These are phyloP conservation scores for Amylocarpus encephaloides DNA, from an alignment of 2,329 filamentous ascomycete species.

Conservation along the genomic window DNA sequence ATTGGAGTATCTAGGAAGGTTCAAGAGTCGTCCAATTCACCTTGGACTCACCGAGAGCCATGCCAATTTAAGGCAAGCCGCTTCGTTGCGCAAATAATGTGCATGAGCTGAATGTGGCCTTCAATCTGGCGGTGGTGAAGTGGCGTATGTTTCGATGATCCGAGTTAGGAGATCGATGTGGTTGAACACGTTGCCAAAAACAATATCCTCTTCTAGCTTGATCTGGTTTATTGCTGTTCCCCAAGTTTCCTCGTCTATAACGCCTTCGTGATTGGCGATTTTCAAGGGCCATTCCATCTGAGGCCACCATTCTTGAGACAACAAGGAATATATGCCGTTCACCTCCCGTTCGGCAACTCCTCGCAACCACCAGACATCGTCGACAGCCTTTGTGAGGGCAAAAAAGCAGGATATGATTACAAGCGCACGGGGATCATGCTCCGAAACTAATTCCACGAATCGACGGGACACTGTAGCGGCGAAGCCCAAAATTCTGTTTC, in stretches of 20 bases:
- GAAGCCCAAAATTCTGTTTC: conserved; percentile 54
- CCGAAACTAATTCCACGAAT: conserved; percentile 54
- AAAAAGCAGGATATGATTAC: conserved; percentile 30
- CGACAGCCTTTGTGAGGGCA: conserved; percentile 25
- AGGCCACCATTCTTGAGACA: conserved; percentile 28
- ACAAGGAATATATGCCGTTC: conserved; percentile 39
- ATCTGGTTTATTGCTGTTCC: conserved; percentile 12
- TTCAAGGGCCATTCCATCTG: conserved; percentile 30
- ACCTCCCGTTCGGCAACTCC: conserved; percentile 61
- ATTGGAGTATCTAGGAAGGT: too few relatives aligned
- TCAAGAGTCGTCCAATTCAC: too few relatives aligned
- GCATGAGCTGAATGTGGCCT: background rate
- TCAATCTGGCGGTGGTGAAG: conserved; percentile 23
- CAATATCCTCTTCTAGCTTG: conserved; percentile 10
- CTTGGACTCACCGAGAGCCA: too few relatives aligned
- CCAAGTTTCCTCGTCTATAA: conserved; percentile 27
- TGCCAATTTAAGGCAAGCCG: too few relatives aligned
- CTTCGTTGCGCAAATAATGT: too few relatives aligned
- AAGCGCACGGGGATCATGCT: conserved; percentile 40
- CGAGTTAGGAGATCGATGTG: conserved; percentile 27
- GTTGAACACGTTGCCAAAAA: conserved; percentile 10
- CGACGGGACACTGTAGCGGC: conserved; percentile 57
- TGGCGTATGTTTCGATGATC: conserved; percentile 20
- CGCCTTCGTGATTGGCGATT: conserved; percentile 27
- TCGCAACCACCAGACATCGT: conserved; percentile 57